phyloP scores from a whole-genome alignment of 2,329 filamentous ascomycete species.

The Metarhizium robertsii region DNA sequence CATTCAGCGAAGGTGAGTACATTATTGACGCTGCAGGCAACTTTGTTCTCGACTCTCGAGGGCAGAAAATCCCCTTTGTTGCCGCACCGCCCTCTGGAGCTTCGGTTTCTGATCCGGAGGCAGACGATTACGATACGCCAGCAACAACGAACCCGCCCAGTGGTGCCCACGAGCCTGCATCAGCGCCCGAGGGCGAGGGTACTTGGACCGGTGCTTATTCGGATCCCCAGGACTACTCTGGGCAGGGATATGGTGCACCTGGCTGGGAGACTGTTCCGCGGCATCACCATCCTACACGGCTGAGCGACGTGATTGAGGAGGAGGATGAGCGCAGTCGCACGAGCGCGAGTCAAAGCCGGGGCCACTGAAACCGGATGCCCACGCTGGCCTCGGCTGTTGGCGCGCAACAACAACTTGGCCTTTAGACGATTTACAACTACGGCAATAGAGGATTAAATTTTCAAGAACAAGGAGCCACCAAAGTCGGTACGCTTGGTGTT shows the following conservation, averaged over 20 bases:
- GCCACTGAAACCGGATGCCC: slow-evolving; percentile 11
- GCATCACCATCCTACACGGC: slow-evolving; percentile 78
- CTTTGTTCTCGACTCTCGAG: slow-evolving; percentile 51
- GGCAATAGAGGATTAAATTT: no score
- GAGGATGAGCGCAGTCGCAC: slow-evolving; percentile 74
- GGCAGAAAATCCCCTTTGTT: slow-evolving; percentile 47
- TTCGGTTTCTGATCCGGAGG: slow-evolving; percentile 39
- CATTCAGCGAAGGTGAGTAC: slow-evolving; percentile 65
- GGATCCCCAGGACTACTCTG: slow-evolving; percentile 51
- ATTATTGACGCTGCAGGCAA: slow-evolving; percentile 52
- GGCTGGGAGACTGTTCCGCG: slow-evolving; percentile 70
- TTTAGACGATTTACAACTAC: neutral
- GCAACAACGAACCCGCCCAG: slow-evolving; percentile 32
- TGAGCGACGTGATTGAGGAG: slow-evolving; percentile 83
- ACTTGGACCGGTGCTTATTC: slow-evolving; percentile 35
- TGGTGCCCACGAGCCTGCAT: slow-evolving; percentile 22
- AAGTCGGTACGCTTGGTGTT: neutral
- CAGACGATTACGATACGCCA: slow-evolving; percentile 50
- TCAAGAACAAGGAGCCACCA: neutral
- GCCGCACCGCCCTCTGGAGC: slow-evolving; percentile 31
- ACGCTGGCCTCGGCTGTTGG: neutral
- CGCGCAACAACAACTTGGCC: neutral
- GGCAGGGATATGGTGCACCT: slow-evolving; percentile 54
- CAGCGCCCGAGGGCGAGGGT: slow-evolving; percentile 17
- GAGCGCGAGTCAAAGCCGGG: slow-evolving; percentile 55